Conservation (phyloP, 116 monocot genomes). For the Zostera marina region DNA sequence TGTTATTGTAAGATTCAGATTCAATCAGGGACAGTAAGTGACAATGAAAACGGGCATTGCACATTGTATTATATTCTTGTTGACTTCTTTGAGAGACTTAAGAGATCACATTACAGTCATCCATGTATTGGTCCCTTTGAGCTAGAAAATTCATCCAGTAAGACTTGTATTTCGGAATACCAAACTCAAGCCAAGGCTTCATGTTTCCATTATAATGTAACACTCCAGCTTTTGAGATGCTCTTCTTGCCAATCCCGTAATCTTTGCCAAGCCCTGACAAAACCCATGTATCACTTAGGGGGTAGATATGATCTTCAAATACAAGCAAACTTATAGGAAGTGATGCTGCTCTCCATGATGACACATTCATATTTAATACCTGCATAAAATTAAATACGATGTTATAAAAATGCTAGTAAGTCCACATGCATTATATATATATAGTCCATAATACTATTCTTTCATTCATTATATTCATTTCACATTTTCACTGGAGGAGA, state of each 20-base stretch:
- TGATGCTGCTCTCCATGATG: conserved; percentile 42
- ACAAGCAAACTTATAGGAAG: conserved; percentile 64
- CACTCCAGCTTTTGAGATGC: conserved; percentile 22
- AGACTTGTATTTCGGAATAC: conserved; percentile 65
- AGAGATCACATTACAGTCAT: conserved; percentile 73
- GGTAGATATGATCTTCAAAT: conserved; percentile 38
- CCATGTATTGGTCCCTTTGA: conserved; percentile 51
- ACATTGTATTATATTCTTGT: not conserved
- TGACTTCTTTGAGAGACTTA: conserved; percentile 8
- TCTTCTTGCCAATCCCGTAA: conserved; percentile 27
- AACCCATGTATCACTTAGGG: conserved; percentile 44
- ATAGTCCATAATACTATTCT: no score
- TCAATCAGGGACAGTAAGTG: no score
- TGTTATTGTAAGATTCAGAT: no score
- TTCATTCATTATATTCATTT: no score
- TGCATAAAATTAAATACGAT: conserved; percentile 12
- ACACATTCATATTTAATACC: conserved; percentile 22
- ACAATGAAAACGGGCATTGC: not conserved
- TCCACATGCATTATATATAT: not conserved
- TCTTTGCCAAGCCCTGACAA: conserved; percentile 71
- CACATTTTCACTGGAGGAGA: no score
- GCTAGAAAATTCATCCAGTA: conserved; percentile 77
- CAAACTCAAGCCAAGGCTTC: conserved; percentile 99
- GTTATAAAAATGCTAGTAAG: not conserved
- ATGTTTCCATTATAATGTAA: conserved; percentile 96